Base-by-base conservation (phyloP, 2,329 filamentous ascomycete genomes). In the Hirsutella minnesotensis region DNA sequence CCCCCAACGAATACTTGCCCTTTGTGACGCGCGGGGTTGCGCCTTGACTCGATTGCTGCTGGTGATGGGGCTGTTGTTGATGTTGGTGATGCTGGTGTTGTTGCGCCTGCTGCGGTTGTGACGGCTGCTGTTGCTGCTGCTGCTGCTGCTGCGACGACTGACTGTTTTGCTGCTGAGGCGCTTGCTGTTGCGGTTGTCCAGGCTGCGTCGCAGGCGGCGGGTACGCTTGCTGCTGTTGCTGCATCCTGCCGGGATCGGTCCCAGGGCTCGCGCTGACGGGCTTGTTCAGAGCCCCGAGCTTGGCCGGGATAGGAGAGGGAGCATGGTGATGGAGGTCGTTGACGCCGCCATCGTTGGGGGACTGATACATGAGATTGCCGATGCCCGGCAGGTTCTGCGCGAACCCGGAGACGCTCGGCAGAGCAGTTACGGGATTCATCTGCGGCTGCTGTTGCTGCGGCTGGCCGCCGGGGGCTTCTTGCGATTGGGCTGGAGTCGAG, bases 1-100 rank as follows among this genome's bases (percentile, higher is more conserved):
- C 92, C 46, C 71, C 74, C 51, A 98, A 76, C 35, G 88, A 89
- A 67, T 98, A 98, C 74, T 96, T 96, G 51, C 92, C 92, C 72
- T 95, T 95, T 49, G 90, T 95, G 59, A 86, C 79, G 54, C 89
- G 70, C 40, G 66, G 58, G 51, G 70, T 64, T 41, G 19, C 45
- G 12, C 51, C 49, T 44, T 56, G 58, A 48, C 62, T 58, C 21
- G 49, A 49, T 35, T 60, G 58, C 38, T 61, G 53, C 44, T 59
- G 57, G 31, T 61, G 52, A 16, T 55, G 54, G 37, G 56, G 56
- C 43, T 54, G 55, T 18, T 53, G 53, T n/a, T 51, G 50, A 15
- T 51, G 52, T 5, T 51, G 55, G 24, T 53, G 54, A 18, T 53
- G 53, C 18, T 51, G 48, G 5, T 45, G 47, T 22, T 55, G 52